A percentile compares a stretch with the other conserved stretches of the same genome.
Conservation (phyloP, 1,284 basidiomycete genomes). For the Trichosporon sp. region DNA sequence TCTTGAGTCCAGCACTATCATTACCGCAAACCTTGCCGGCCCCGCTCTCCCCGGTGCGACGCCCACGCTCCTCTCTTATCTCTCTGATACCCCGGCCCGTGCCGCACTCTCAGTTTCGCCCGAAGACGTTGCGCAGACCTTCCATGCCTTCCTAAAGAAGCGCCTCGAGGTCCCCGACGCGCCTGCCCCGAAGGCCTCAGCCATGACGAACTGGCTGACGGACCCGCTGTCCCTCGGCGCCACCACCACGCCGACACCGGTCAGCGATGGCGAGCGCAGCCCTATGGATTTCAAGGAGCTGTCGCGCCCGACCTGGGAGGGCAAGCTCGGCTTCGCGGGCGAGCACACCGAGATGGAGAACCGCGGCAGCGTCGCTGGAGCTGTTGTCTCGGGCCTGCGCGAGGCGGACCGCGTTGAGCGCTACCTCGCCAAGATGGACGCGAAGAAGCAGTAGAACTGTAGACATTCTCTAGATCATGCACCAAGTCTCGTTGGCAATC, state of each 20-base stretch:
- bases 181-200: conserved; percentile 21
- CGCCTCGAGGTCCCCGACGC: conserved; percentile 27
- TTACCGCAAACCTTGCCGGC: conserved; percentile 44
- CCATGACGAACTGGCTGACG: conserved; percentile 51
- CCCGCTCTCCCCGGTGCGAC: conserved; percentile 34
- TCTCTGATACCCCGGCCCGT: conserved; percentile 46
- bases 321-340: conserved; percentile 53
- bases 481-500: background rate
- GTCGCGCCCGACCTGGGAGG: conserved; percentile 49
- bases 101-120: conserved; percentile 27
- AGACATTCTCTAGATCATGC: background rate
- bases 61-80: conserved; percentile 50
- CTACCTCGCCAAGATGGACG: conserved; percentile 22
- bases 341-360: conserved; percentile 55
- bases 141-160: conserved; percentile 46
- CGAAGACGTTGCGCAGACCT: conserved; percentile 37
- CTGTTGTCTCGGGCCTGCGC: conserved; percentile 49
- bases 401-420: conserved; percentile 49
- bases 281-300: conserved; percentile 54
- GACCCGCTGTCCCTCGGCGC: conserved; percentile 53
- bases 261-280: conserved; percentile 43
- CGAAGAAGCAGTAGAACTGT: conserved; percentile 7
- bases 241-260: conserved; percentile 52
- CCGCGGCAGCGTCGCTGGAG: conserved; percentile 52
- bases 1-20: conserved; percentile 43